These are phyloP conservation scores for Cenchrus purpureus DNA, from an alignment of 176 grass and related monocot species.

Conservation along the genomic window DNA sequence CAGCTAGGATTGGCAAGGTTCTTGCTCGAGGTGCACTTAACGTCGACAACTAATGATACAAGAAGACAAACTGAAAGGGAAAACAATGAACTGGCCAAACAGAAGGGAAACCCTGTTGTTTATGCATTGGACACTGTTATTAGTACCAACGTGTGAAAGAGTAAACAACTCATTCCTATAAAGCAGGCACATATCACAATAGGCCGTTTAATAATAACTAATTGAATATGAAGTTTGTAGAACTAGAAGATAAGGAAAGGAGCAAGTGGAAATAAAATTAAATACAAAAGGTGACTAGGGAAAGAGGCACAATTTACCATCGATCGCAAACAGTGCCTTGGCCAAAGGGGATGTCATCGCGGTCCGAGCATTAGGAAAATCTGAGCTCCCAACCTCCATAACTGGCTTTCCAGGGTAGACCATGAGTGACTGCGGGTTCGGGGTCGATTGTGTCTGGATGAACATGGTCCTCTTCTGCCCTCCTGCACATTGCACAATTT, in stretches of 20 bases:
- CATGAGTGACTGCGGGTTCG: slow-evolving; percentile 93
- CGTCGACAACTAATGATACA: neutral
- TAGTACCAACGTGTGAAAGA: neutral
- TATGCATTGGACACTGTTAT: slow-evolving; percentile 6
- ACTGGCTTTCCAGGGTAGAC: slow-evolving; percentile 92
- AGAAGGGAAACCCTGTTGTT: neutral
- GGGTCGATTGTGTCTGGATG: slow-evolving; percentile 92
- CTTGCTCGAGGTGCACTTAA: neutral
- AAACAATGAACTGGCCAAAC: neutral
- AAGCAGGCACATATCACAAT: neutral
- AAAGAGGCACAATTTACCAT: slow-evolving; percentile 55
- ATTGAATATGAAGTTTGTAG: neutral
- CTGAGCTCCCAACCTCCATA: slow-evolving; percentile 96
- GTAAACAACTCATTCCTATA: neutral
- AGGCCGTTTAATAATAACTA: neutral
- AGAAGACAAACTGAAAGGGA: neutral
- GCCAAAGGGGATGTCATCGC: slow-evolving; percentile 87
- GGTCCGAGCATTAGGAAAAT: slow-evolving; percentile 82
- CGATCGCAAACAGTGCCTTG: slow-evolving; percentile 77
- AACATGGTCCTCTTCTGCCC: slow-evolving; percentile 96
- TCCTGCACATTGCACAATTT: slow-evolving; percentile 52
- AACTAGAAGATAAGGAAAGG: slow-evolving; percentile 3
- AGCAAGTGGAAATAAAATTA: neutral
- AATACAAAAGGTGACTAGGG: slow-evolving; percentile 1
- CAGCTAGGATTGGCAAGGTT: neutral